Conservation (phyloP, 371 early-diverging fungal species). For the Syncephalastrum racemosum region DNA sequence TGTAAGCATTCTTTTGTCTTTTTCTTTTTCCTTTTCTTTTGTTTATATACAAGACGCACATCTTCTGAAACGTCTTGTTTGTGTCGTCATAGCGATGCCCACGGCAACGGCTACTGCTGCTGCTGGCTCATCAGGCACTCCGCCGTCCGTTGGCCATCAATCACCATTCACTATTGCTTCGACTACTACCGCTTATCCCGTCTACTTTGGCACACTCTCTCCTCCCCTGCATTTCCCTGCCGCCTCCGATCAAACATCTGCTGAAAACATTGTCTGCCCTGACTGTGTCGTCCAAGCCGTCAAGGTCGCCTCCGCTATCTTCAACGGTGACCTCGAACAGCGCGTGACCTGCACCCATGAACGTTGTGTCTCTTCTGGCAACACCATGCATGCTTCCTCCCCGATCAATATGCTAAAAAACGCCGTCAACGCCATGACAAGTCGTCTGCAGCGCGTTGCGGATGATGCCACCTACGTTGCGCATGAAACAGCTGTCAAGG, state of each 20-base stretch:
- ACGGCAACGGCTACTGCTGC: constrained; percentile 8
- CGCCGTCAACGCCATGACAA: constrained; percentile 70
- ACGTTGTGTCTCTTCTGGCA: constrained; percentile 26
- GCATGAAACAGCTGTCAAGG: constrained; percentile 64
- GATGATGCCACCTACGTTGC: constrained; percentile 63
- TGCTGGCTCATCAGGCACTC: background rate
- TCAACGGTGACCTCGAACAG: constrained; percentile 43
- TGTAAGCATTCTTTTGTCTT: constrained; percentile 20
- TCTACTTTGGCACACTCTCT: constrained; percentile 25
- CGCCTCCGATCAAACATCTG: constrained; percentile 24
- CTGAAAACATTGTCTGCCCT: constrained; percentile 43
- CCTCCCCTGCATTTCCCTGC: constrained; percentile 31
- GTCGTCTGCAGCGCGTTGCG: constrained; percentile 54
- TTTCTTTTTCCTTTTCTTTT: constrained; percentile 3
- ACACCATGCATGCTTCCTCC: constrained; percentile 27
- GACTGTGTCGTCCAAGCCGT: constrained; percentile 50
- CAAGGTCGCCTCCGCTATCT: constrained; percentile 50
- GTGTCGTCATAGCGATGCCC: too few relatives aligned
- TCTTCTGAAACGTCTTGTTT: constrained; percentile 6
- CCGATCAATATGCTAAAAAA: constrained; percentile 50
- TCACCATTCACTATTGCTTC: constrained; percentile 35
- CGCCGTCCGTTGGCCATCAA: constrained; percentile 19
- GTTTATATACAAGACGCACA: constrained; percentile 1
- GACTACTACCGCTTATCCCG: constrained; percentile 32
- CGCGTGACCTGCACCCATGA: constrained; percentile 48